Conservation (phyloP, 75 land plant species). For the Isoetes taiwanensis region DNA sequence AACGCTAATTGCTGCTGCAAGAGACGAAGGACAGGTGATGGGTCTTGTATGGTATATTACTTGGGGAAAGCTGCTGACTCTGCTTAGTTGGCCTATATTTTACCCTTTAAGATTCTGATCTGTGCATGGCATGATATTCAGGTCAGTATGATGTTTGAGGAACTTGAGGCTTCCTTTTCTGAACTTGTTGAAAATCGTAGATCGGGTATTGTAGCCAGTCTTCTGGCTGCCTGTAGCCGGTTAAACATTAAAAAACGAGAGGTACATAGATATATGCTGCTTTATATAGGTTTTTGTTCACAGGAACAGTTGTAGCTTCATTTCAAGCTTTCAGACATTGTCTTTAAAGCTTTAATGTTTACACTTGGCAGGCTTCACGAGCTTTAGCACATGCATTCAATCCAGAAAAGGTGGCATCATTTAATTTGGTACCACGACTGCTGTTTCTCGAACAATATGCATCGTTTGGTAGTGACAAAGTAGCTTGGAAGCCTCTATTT, state of each 20-base stretch:
- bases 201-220: constrained; percentile 19
- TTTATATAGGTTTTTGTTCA: not conserved
- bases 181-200: constrained; percentile 13
- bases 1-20: constrained; percentile 66
- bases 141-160: constrained; percentile 23
- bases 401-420: constrained; percentile 30
- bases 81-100: too few species aligned
- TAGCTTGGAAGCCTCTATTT: constrained; percentile 42
- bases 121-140: too few species aligned
- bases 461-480: constrained; percentile 18
- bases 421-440: constrained; percentile 52
- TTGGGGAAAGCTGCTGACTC: too few species aligned
- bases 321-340: not conserved
- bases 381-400: constrained; percentile 49
- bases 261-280: constrained; percentile 6
- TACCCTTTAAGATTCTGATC: too few species aligned
- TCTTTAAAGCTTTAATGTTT: not conserved
- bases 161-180: constrained; percentile 12
- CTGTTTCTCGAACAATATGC: constrained; percentile 57
- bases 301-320: not conserved
- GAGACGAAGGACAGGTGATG: constrained; percentile 54
- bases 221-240: constrained; percentile 19
- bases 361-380: constrained; percentile 48
- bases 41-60: not conserved
- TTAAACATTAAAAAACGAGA: constrained; percentile 19